Evolutionary conservation across 176 grass and related monocot genomes (phyloP).

Genomic region (Eleusine indica): DNA sequence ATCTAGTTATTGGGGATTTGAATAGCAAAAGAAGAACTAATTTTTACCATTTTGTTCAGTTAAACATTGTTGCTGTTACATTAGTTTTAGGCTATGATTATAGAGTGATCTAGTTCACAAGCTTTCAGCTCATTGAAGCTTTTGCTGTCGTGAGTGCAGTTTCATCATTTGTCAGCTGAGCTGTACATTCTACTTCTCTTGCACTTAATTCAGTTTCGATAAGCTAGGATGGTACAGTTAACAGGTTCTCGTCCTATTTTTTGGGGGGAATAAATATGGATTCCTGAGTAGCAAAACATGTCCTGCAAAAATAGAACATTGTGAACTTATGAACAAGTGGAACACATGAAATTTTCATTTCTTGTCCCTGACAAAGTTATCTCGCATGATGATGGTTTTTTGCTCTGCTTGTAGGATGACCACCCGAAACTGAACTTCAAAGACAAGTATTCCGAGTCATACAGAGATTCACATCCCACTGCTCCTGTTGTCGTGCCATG

Average conservation of each 20-base stretch:
- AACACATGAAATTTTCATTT: neutral
- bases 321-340: neutral
- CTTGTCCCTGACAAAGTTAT: neutral
- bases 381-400: slow-evolving; percentile 15
- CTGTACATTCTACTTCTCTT: slow-evolving; percentile 4
- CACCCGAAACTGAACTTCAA: slow-evolving; percentile 75
- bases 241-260: neutral
- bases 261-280: neutral
- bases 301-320: neutral
- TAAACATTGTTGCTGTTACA: neutral
- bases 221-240: slow-evolving; percentile 6
- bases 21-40: slow-evolving; percentile 20
- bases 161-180: slow-evolving; percentile 21
- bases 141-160: neutral
- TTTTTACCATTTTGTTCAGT: neutral
- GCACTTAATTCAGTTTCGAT: neutral
- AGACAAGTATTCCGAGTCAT: slow-evolving; percentile 82
- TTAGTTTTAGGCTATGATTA: slow-evolving; percentile 27
- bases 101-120: neutral
- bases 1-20: neutral
- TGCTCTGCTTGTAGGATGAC: slow-evolving; percentile 56
- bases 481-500: slow-evolving; percentile 85
- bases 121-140: neutral
- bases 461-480: slow-evolving; percentile 76
- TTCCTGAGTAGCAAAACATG: neutral